phyloP scores from a whole-genome alignment of 768 basidiomycete genomes.

The Phanerodontia chrysosporium region DNA sequence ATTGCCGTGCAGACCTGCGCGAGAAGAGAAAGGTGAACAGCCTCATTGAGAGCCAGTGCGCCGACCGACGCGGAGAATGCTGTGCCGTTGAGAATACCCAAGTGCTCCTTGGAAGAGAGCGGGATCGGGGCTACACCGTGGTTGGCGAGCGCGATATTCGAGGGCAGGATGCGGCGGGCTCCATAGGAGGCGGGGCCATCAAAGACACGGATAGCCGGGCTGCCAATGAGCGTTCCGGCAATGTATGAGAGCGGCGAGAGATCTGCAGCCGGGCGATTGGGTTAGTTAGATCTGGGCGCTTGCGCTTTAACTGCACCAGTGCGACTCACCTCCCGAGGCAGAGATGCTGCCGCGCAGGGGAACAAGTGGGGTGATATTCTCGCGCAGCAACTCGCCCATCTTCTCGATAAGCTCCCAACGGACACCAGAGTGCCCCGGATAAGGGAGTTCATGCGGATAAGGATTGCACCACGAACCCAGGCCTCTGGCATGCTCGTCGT shows the following conservation, averaged over 20 bases:
- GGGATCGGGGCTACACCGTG: constrained; percentile 62
- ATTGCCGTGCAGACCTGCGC: constrained; percentile 77
- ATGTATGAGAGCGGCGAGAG: constrained; percentile 80
- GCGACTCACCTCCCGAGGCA: constrained; percentile 65
- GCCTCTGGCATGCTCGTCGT: constrained; percentile 77
- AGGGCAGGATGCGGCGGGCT: constrained; percentile 48
- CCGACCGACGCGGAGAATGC: constrained; percentile 82
- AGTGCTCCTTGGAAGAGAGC: constrained; percentile 72
- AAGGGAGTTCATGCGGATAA: constrained; percentile 85
- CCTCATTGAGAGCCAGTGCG: constrained; percentile 67
- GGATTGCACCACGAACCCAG: constrained; percentile 85
- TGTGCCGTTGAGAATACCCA: constrained; percentile 82
- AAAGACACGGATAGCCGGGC: constrained; percentile 73
- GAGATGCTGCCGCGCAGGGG: constrained; percentile 83
- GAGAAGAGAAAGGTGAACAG: constrained; percentile 61
- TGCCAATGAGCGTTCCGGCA: constrained; percentile 76
- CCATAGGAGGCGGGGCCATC: constrained; percentile 47
- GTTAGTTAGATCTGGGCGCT: background rate
- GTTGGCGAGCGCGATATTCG: constrained; percentile 50
- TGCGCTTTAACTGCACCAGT: background rate
- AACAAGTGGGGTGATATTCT: constrained; percentile 74
- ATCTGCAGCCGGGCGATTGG: constrained; percentile 36
- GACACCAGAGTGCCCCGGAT: constrained; percentile 87
- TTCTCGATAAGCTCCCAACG: constrained; percentile 76
- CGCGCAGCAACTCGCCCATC: constrained; percentile 67